These are phyloP conservation scores for Pyronema domesticum DNA, from an alignment of 495 filamentous ascomycete genomes.

Conservation along the genomic window DNA sequence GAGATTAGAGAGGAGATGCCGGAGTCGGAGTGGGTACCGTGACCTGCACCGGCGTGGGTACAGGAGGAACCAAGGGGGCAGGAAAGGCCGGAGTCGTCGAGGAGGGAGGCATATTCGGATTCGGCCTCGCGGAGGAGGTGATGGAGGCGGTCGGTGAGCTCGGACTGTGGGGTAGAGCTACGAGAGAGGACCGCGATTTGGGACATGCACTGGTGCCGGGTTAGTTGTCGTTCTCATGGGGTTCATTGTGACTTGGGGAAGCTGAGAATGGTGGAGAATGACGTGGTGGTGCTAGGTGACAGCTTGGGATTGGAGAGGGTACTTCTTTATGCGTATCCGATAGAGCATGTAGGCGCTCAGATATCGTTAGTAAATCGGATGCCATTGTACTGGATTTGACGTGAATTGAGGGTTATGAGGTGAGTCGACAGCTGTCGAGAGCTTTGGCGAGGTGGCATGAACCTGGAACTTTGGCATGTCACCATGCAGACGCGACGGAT, in stretches of 20 bases:
- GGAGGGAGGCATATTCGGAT: constrained; percentile 65
- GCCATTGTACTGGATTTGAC: too few species aligned
- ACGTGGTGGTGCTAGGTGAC: too few species aligned
- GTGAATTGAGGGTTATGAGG: too few species aligned
- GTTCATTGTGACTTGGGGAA: background rate
- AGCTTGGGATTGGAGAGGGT: background rate
- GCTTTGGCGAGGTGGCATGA: background rate
- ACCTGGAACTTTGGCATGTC: background rate
- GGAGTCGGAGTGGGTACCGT: constrained; percentile 33
- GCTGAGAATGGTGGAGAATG: constrained; percentile 1
- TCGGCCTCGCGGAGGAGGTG: constrained; percentile 66
- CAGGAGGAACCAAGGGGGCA: constrained; percentile 27
- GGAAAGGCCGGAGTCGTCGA: constrained; percentile 58
- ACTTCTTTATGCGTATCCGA: constrained; percentile 22
- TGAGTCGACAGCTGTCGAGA: background rate
- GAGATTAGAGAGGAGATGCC: constrained; percentile 43
- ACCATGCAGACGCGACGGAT: too few species aligned
- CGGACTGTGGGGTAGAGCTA: constrained; percentile 24
- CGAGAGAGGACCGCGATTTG: constrained; percentile 20
- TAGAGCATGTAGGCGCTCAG: constrained; percentile 20
- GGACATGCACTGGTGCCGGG: constrained; percentile 15
- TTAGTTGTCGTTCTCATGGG: background rate
- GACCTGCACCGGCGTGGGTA: constrained; percentile 20
- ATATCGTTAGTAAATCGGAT: constrained; percentile 10
- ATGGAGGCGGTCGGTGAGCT: constrained; percentile 68